Evolutionary conservation across 2,329 filamentous ascomycete genomes (phyloP).

Genomic region (Chaetomium strumarium): DNA sequence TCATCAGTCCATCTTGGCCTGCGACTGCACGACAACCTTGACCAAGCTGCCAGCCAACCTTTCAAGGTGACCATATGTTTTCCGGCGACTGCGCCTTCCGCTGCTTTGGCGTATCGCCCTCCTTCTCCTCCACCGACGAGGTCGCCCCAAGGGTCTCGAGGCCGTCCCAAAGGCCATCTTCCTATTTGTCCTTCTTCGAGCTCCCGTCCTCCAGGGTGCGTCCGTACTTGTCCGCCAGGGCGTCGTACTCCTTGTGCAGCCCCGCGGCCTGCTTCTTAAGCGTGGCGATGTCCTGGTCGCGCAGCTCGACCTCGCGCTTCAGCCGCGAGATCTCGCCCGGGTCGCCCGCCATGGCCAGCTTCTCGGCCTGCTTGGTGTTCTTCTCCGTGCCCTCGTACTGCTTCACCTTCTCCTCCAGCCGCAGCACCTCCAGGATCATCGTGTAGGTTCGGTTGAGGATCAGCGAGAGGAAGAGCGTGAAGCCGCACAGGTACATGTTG

Average conservation of each 20-base stretch:
- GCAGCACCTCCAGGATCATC: slow-evolving; percentile 88
- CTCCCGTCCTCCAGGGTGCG: slow-evolving; percentile 47
- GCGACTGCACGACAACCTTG: neutral
- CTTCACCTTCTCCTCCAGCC: slow-evolving; percentile 89
- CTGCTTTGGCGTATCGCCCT: slow-evolving; percentile 1
- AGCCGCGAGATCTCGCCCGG: slow-evolving; percentile 68
- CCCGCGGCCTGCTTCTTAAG: slow-evolving; percentile 90
- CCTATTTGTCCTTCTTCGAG: slow-evolving; percentile 53
- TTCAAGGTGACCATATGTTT: slow-evolving; percentile 6
- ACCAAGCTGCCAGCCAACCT: neutral
- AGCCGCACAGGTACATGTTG: slow-evolving; percentile 99
- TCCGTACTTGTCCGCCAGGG: slow-evolving; percentile 76
- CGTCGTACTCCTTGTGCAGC: slow-evolving; percentile 77
- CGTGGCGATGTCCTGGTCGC: slow-evolving; percentile 76
- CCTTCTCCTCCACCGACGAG: neutral
- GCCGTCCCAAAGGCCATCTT: slow-evolving; percentile 13
- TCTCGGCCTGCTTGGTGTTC: slow-evolving; percentile 61
- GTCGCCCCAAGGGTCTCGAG: slow-evolving; percentile 1
- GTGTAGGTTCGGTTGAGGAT: slow-evolving; percentile 99
- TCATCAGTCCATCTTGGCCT: neutral
- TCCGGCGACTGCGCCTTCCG: neutral
- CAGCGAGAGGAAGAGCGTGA: slow-evolving; percentile 96
- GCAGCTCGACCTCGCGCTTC: slow-evolving; percentile 65
- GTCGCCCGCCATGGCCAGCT: slow-evolving; percentile 66
- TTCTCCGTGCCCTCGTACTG: slow-evolving; percentile 62